Evolutionary conservation across 179 eudicot genomes (phyloP), one percentile per base, ranked within the genome.

Genomic region (Beta corolliflora): DNA sequence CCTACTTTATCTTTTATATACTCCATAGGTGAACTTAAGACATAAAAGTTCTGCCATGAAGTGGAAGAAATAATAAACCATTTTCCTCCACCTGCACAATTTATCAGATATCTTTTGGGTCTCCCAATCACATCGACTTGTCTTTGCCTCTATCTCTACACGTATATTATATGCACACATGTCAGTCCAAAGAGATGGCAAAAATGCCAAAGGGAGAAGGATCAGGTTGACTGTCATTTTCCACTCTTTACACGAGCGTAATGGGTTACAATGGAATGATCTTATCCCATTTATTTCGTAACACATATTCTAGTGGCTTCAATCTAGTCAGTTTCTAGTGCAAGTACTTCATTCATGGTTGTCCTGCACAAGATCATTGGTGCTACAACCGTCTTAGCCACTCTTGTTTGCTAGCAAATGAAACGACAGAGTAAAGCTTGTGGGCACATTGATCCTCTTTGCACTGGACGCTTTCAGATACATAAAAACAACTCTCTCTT

Each of bases 111-210:
- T 48, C 52, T 50, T 71, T 12, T 71, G 50, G 36, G 44, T 77
- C 71, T 61, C 63, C 29, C 77, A 80, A 73, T 80, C 53, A 63
- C 78, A 48, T 25, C 82, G 48, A 61, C 31, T 75, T 60, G 29
- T 10, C 25, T 55, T 53, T 14, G 23, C 46, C 48, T 45, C 61
- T 53, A 45, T 60, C 5, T 41, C 5, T 41, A 31, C 6, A 21
- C 67, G 55, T 73, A 10, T 70, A 13, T 6, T 9, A 41, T 50
- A 41, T 53, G 60, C 72, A 69, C 9, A 53, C 15, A 7, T 74
- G 82, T 73, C 45, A 60, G 76, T 16, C 19, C 55, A n/a, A 56
- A 23, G 70, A 4, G 36, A 41, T 36, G 9, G 10, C 21, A n/a
- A 71, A 29, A 19, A 78, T 67, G 70, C 15, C 21, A 71, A 69